These are phyloP conservation scores for Backusella morwellensis DNA, from an alignment of 192 early-diverging fungal genomes.

Conservation along the genomic window DNA sequence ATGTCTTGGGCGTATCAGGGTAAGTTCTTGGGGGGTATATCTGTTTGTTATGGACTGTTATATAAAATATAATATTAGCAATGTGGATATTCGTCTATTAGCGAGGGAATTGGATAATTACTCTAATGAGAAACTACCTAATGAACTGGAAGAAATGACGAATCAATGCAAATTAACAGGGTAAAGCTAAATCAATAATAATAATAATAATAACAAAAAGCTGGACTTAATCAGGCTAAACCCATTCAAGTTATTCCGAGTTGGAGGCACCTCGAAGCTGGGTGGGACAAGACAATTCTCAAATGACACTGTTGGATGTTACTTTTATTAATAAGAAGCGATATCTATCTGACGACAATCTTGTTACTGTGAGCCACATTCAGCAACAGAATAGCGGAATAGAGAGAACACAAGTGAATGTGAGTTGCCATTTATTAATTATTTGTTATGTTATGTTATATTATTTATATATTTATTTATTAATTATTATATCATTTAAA, in stretches of 20 bases:
- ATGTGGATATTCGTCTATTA: slow-evolving; percentile 10
- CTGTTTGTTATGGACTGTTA: background rate
- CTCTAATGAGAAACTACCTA: background rate
- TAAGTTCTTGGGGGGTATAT: background rate
- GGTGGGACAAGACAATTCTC: background rate
- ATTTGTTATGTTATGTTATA: background rate
- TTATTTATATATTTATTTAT: background rate
- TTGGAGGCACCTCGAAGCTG: background rate
- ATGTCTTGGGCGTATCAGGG: slow-evolving; percentile 1
- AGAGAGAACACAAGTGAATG: background rate
- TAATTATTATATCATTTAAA: background rate
- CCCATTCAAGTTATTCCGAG: slow-evolving; percentile 7
- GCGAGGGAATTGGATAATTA: background rate
- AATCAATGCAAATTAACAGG: background rate
- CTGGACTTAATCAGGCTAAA: background rate
- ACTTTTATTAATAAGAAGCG: slow-evolving; percentile 10
- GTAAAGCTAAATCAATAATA: background rate
- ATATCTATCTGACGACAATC: background rate
- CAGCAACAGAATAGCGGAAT: slow-evolving; percentile 3
- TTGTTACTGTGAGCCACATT: background rate
- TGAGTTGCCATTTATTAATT: background rate
- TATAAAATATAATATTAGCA: background rate
- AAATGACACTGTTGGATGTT: slow-evolving; percentile 12
- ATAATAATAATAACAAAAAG: background rate
- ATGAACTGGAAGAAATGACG: background rate